These are phyloP conservation scores for Ajuga reptans DNA, from an alignment of 305 asterid genomes.

Conservation along the genomic window DNA sequence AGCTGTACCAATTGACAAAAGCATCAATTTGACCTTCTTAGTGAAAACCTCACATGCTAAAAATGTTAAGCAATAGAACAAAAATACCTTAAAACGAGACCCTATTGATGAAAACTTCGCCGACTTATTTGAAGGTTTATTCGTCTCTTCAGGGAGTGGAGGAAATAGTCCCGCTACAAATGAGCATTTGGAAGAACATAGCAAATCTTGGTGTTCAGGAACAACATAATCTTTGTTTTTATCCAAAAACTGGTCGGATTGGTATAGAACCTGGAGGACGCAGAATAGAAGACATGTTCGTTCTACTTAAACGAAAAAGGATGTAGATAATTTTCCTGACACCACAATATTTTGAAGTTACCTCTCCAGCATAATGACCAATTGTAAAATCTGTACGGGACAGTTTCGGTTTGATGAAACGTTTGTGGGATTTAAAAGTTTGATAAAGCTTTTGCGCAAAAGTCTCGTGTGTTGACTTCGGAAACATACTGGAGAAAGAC, in stretches of 20 bases:
- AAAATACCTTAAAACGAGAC: conserved; percentile 76
- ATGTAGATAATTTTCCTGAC: conserved; percentile 7
- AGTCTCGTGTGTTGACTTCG: conserved; percentile 92
- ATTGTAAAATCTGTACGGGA: conserved; percentile 84
- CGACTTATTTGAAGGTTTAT: conserved; percentile 63
- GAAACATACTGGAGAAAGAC: conserved; percentile 71
- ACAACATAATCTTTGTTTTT: conserved; percentile 93
- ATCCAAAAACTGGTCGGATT: conserved; percentile 82
- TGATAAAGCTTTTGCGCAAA: conserved; percentile 88
- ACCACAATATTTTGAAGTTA: conserved; percentile 29
- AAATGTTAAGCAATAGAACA: not conserved
- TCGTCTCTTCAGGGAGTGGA: conserved; percentile 62
- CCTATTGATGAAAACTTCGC: conserved; percentile 93
- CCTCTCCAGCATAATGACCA: conserved; percentile 99
- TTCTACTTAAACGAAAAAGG: conserved; percentile 13
- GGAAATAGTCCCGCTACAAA: conserved; percentile 81
- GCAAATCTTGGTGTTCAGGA: conserved; percentile 86
- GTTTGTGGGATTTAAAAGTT: conserved; percentile 75
- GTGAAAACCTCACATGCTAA: not conserved
- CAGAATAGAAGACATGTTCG: conserved; percentile 16
- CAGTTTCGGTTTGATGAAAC: conserved; percentile 85
- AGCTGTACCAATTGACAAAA: conserved; percentile 40
- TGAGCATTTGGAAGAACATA: conserved; percentile 62
- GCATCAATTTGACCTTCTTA: conserved; percentile 26
- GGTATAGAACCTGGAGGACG: conserved; percentile 63